Percentiles rank a stretch among this genome's conserved stretches.
Evolutionary conservation across 2,329 filamentous ascomycete genomes (phyloP).

Genomic region (Penicillium corylophilum): DNA sequence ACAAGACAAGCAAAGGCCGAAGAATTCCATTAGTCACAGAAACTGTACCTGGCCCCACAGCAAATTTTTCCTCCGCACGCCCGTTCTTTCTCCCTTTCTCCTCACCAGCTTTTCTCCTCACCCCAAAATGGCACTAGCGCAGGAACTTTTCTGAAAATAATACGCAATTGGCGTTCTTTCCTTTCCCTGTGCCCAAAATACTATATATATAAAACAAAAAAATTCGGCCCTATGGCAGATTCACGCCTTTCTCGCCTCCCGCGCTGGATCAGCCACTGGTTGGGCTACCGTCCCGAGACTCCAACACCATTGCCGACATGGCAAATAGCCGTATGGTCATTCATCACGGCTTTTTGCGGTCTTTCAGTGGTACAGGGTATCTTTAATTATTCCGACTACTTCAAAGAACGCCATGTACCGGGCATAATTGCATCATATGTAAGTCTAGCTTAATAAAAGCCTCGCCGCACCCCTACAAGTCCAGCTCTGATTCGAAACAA

Average conservation of each 20-base stretch:
- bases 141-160: not conserved
- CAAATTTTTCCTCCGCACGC: constrained; percentile 5
- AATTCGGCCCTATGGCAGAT: constrained; percentile 11
- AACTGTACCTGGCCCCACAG: not conserved
- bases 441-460: constrained; percentile 1
- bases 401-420: constrained; percentile 24
- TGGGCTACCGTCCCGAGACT: constrained; percentile 26
- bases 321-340: constrained; percentile 27
- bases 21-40: not conserved
- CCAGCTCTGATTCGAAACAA: constrained; percentile 10
- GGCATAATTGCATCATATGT: constrained; percentile 30
- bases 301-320: constrained; percentile 24
- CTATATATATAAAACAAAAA: not conserved
- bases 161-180: not conserved
- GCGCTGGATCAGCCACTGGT: constrained; percentile 28
- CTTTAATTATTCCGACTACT: constrained; percentile 30
- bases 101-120: constrained; percentile 16
- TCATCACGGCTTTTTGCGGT: constrained; percentile 27
- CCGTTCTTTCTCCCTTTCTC: constrained; percentile 10
- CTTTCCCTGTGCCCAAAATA: not conserved
- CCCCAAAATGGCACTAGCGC: constrained; percentile 7
- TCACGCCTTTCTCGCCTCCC: constrained; percentile 26
- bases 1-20: not conserved
- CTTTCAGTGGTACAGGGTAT: constrained; percentile 25
- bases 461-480: not conserved